Conservation (phyloP, 2,329 filamentous ascomycete genomes). For the Periconia digitata region DNA sequence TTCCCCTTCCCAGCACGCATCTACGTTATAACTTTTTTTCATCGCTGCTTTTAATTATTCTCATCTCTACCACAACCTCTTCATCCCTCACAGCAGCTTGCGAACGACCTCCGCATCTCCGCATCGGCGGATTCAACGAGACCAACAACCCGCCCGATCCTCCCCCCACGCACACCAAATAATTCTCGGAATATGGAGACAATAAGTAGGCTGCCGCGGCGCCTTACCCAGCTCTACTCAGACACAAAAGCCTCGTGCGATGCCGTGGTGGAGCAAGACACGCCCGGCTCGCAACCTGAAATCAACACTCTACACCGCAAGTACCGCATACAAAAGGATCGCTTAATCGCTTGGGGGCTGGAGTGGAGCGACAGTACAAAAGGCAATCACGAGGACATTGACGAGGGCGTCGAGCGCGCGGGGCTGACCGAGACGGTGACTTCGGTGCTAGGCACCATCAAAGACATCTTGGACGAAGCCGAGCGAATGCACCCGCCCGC, state of each 20-base stretch:
- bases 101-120: no score
- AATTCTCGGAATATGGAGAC: slow-evolving; percentile 37
- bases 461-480: slow-evolving; percentile 75
- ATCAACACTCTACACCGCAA: slow-evolving; percentile 73
- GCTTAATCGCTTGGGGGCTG: slow-evolving; percentile 76
- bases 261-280: slow-evolving; percentile 64
- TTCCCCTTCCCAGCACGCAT: neutral
- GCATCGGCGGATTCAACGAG: no score
- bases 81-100: no score
- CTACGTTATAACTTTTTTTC: neutral
- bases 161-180: neutral
- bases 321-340: slow-evolving; percentile 77
- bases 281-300: slow-evolving; percentile 64
- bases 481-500: slow-evolving; percentile 67
- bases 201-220: slow-evolving; percentile 41
- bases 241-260: slow-evolving; percentile 79
- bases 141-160: no score
- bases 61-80: no score
- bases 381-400: slow-evolving; percentile 66
- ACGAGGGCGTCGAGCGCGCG: slow-evolving; percentile 66
- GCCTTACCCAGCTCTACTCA: slow-evolving; percentile 66
- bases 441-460: slow-evolving; percentile 78
- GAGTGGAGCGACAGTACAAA: slow-evolving; percentile 74
- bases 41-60: neutral
- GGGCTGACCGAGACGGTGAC: slow-evolving; percentile 76